Evolutionary conservation across 495 filamentous ascomycete genomes (phyloP), one percentile per base, ranked within the genome.

Genomic region (Letharia columbiana): DNA sequence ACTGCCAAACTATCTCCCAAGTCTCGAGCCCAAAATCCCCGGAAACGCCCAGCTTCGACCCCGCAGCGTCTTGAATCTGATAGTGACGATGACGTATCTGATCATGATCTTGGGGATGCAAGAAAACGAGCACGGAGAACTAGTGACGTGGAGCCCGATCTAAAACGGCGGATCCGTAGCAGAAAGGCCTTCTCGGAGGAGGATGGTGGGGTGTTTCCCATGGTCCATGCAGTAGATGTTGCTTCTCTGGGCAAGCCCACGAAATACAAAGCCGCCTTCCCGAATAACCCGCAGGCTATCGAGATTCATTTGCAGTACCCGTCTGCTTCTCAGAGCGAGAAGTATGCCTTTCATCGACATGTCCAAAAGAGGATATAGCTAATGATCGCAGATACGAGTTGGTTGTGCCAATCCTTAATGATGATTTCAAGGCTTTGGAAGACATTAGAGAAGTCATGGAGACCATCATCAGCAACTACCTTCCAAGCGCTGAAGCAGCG

Each of bases 391-490:
- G 89, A 68, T 98, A 91, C 71, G 81, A 93, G 64, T 84, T 92
- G 11, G 88, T 92, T 41, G 83, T 82, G 62, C 87, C 90, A 20
- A 85, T 85, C 66, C 90, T 94, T 50, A 84, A 79, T 41, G 82
- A 87, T 64, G 85, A 94, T 70, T 96, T 96, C 77, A 87, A 91
- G 68, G 88, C 92, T 8, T 76, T 92, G 64, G 84, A 88, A 70
- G 94, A 98, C 68, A 96, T 97, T 67, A 79, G 88, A 63, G 82
- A 87, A 60, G 88, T 91, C 18, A 86, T 96, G 59, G 84, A 91
- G 65, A 81, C 83, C 37, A 87, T 96, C 35, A 81, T 85, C 35
- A 80, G 84, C 41, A 82, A 86, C 71, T 96, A 96, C 75, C 82
- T 96, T 35, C 86, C 87, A 28, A 78, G 84, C 17, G 82, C 83